Conservation (phyloP, 2,329 filamentous ascomycete genomes). For the Phialophora verrucosa region DNA sequence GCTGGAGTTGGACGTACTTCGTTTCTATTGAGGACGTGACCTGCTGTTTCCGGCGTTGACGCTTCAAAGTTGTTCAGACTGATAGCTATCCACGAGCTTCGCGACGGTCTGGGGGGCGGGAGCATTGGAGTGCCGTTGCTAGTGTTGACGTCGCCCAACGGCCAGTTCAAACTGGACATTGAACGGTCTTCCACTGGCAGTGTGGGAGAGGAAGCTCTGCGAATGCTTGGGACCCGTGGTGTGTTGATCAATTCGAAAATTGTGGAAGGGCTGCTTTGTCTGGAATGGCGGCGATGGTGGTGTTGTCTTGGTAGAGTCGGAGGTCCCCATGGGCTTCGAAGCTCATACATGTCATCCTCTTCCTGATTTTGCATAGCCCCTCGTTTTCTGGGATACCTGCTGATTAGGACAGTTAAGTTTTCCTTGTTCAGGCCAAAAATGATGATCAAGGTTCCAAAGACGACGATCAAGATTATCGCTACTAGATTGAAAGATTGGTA, state of each 20-base stretch:
- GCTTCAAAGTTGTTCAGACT: neutral
- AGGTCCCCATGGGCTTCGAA: conserved; percentile 4
- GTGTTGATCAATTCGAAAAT: neutral
- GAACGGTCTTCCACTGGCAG: conserved; percentile 2
- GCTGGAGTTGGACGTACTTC: neutral
- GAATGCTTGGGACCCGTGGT: neutral
- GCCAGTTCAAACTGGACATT: neutral
- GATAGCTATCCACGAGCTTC: neutral
- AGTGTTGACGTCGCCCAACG: neutral
- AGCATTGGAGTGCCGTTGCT: neutral
- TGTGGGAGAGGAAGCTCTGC: conserved; percentile 1
- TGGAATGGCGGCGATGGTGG: neutral
- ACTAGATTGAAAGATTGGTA: conserved; percentile 35
- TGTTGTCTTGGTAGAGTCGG: neutral
- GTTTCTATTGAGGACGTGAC: neutral
- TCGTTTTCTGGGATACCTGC: conserved; percentile 12
- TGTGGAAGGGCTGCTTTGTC: neutral
- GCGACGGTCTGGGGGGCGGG: no score
- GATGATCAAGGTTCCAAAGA: conserved; percentile 27
- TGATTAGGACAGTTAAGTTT: conserved; percentile 5
- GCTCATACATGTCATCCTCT: conserved; percentile 27
- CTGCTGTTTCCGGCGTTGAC: neutral
- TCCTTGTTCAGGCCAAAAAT: conserved; percentile 23
- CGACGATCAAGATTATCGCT: conserved; percentile 30
- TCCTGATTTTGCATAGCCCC: conserved; percentile 18